phyloP scores from a whole-genome alignment of 768 basidiomycete genomes.

The Naematelia aurantialba region DNA sequence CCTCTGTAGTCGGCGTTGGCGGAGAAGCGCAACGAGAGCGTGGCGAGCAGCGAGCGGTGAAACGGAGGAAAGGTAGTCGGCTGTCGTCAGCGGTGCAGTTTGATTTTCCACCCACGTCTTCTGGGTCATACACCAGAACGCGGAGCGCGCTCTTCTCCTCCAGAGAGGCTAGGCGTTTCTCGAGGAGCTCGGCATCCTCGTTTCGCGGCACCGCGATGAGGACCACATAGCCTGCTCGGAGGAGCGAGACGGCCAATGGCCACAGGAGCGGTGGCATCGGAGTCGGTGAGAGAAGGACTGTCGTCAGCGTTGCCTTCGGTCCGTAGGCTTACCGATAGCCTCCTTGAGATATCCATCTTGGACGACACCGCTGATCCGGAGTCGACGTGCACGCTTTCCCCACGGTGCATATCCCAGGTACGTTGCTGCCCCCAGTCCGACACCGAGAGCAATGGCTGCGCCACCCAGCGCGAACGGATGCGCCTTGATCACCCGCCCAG shows the following conservation, averaged over 20 bases:
- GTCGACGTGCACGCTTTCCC: constrained; percentile 8
- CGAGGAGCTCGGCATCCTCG: constrained; percentile 43
- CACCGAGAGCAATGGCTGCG: constrained; percentile 27
- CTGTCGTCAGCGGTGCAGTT: constrained; percentile 18
- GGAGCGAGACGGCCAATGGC: constrained; percentile 35
- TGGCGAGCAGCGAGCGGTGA: constrained; percentile 46
- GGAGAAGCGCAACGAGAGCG: constrained; percentile 45
- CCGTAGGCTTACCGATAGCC: constrained; percentile 33
- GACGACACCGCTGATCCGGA: constrained; percentile 20
- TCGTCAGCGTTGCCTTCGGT: constrained; percentile 8
- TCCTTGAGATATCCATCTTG: constrained; percentile 42
- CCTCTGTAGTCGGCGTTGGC: constrained; percentile 15
- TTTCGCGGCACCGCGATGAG: constrained; percentile 44
- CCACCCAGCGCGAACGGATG: constrained; percentile 36
- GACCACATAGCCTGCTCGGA: constrained; percentile 45
- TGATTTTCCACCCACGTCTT: constrained; percentile 37
- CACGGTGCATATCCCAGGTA: constrained; percentile 12
- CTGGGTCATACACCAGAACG: constrained; percentile 46
- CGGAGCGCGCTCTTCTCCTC: constrained; percentile 33
- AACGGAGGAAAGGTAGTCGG: constrained; percentile 45
- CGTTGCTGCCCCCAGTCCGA: constrained; percentile 22
- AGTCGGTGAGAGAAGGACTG: constrained; percentile 44
- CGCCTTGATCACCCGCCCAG: constrained; percentile 20
- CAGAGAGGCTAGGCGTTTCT: constrained; percentile 32
- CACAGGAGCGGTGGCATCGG: constrained; percentile 37